Conservation (phyloP, 139 green algal species). For the Chlamydomonas incerta region DNA sequence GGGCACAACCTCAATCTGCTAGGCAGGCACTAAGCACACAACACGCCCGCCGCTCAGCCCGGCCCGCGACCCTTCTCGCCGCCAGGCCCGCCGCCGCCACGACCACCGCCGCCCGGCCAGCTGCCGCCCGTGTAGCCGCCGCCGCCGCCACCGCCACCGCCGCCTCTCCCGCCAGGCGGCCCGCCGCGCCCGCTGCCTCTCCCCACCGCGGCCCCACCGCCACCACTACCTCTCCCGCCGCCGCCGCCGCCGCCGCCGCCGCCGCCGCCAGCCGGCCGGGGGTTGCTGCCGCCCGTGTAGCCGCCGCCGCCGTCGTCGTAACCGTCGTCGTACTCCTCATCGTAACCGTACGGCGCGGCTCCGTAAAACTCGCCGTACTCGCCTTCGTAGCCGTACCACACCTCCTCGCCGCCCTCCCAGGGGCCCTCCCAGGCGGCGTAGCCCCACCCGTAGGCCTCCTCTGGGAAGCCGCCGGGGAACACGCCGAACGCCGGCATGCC, state of each 20-base stretch:
- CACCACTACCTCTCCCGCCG: too few relatives aligned
- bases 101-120: not conserved
- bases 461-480: not conserved
- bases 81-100: not conserved
- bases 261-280: too few relatives aligned
- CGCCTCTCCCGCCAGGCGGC: not conserved
- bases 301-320: not conserved
- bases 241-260: too few relatives aligned
- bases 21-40: too few relatives aligned
- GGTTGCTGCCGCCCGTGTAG: too few relatives aligned
- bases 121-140: not conserved
- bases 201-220: too few relatives aligned
- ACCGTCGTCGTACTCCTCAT: not conserved
- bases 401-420: not conserved
- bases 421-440: not conserved
- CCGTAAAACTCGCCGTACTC: not conserved
- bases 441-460: constrained; percentile 8
- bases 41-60: too few relatives aligned
- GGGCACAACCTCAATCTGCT: too few relatives aligned
- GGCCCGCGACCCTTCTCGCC: too few relatives aligned
- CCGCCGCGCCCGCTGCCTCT: too few relatives aligned
- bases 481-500: not conserved
- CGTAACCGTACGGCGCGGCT: not conserved
- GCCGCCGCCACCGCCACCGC: too few relatives aligned
- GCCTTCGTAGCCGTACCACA: not conserved